A percentile compares a stretch with the other conserved stretches of the same genome.
Conservation (phyloP, 139 green algal genomes). For the Axilococcus clingmanii region DNA sequence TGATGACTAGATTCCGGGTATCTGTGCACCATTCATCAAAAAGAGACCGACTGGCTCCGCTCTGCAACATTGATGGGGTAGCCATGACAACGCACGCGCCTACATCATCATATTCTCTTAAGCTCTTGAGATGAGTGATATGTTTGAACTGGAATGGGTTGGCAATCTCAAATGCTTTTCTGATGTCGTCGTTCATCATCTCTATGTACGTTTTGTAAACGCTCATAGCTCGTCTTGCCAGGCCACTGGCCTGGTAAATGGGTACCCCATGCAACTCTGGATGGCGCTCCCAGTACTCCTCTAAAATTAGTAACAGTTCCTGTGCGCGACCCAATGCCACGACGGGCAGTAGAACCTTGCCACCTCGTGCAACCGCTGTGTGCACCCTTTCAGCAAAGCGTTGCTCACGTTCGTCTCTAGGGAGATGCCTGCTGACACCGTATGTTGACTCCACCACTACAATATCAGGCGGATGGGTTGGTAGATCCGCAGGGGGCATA, state of each 20-base stretch:
- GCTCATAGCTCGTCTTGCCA: slow-evolving; percentile 61
- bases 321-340: slow-evolving; percentile 89
- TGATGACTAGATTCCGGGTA: slow-evolving; percentile 82
- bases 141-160: slow-evolving; percentile 98
- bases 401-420: slow-evolving; percentile 71
- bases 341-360: slow-evolving; percentile 86
- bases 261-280: slow-evolving; percentile 77
- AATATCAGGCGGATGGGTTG: slow-evolving; percentile 67
- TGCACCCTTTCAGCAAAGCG: slow-evolving; percentile 65
- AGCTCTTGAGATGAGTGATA: slow-evolving; percentile 67
- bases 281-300: slow-evolving; percentile 88
- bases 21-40: slow-evolving; percentile 95
- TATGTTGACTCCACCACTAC: slow-evolving; percentile 93
- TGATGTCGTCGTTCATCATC: slow-evolving; percentile 95
- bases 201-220: slow-evolving; percentile 96
- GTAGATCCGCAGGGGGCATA: slow-evolving; percentile 85
- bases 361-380: slow-evolving; percentile 53
- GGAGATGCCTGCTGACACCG: slow-evolving; percentile 79
- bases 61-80: slow-evolving; percentile 87
- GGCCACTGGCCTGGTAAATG: slow-evolving; percentile 81
- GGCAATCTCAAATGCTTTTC: slow-evolving; percentile 58
- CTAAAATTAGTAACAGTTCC: slow-evolving; percentile 94
- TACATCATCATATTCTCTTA: slow-evolving; percentile 59
- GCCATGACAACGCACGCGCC: slow-evolving; percentile 93
- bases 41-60: slow-evolving; percentile 67